These are phyloP conservation scores for Clonostachys chloroleuca DNA, from an alignment of 2,329 filamentous ascomycete genomes.

Conservation along the genomic window DNA sequence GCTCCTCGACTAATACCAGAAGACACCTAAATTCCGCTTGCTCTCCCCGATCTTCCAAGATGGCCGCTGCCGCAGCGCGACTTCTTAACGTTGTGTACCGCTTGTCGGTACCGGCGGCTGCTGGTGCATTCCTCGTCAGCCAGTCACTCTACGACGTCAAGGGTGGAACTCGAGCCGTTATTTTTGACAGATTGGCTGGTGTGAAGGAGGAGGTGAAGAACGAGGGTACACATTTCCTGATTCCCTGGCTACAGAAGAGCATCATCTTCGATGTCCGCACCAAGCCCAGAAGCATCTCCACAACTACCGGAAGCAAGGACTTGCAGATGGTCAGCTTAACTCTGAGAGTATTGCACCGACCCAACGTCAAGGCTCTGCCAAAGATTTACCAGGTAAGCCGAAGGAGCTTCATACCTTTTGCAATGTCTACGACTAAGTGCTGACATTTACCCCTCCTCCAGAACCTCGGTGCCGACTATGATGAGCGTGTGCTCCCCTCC, in stretches of 20 bases:
- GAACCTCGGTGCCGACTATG: slow-evolving; percentile 97
- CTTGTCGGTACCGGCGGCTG: slow-evolving; percentile 67
- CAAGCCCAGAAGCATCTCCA: slow-evolving; percentile 94
- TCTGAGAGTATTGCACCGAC: slow-evolving; percentile 88
- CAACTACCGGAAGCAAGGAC: slow-evolving; percentile 97
- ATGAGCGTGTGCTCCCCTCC: slow-evolving; percentile 95
- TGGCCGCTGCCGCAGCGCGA: slow-evolving; percentile 49
- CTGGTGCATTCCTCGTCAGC: slow-evolving; percentile 64
- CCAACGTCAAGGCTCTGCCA: slow-evolving; percentile 86
- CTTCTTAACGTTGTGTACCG: slow-evolving; percentile 59
- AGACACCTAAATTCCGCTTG: not conserved
- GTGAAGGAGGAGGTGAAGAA: slow-evolving; percentile 91
- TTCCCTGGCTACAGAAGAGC: slow-evolving; percentile 92
- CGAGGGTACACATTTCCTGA: slow-evolving; percentile 93
- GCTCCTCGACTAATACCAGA: not conserved
- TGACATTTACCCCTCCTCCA: slow-evolving; percentile 27
- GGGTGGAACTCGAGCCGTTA: slow-evolving; percentile 90
- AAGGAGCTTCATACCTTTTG: not conserved
- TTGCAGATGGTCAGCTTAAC: slow-evolving; percentile 99
- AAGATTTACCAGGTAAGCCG: slow-evolving; percentile 90
- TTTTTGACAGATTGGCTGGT: slow-evolving; percentile 90
- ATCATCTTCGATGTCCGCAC: slow-evolving; percentile 97
- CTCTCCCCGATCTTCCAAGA: slow-evolving; percentile 15
- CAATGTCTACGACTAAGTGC: not conserved
- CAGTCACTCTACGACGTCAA: slow-evolving; percentile 95